Evolutionary conservation across 2,329 filamentous ascomycete genomes (phyloP).

Genomic region (Trichoderma cornu-damae): DNA sequence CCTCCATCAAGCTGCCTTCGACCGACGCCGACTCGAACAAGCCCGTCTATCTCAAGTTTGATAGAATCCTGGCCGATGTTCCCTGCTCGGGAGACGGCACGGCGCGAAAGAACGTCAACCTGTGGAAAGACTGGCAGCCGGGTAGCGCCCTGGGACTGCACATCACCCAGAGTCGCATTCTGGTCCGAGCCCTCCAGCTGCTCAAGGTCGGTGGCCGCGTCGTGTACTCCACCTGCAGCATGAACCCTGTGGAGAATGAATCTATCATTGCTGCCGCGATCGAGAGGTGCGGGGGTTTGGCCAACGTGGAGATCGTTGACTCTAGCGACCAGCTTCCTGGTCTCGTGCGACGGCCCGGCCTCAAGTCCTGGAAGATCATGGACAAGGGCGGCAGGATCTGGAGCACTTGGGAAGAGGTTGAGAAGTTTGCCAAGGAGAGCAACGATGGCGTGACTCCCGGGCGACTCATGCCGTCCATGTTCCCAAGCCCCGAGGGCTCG

Average conservation of each 20-base stretch:
- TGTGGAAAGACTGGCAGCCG: slow-evolving; percentile 95
- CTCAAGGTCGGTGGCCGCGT: slow-evolving; percentile 91
- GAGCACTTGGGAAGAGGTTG: slow-evolving; percentile 76
- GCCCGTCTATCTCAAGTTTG: slow-evolving; percentile 84
- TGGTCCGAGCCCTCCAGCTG: slow-evolving; percentile 90
- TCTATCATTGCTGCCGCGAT: slow-evolving; percentile 85
- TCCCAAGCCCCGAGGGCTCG: slow-evolving; percentile 55
- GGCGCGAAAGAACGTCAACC: slow-evolving; percentile 81
- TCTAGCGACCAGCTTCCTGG: slow-evolving; percentile 71
- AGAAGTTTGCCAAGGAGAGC: slow-evolving; percentile 59
- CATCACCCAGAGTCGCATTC: slow-evolving; percentile 78
- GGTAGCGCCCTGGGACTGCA: slow-evolving; percentile 84
- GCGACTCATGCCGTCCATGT: slow-evolving; percentile 76
- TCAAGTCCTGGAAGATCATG: slow-evolving; percentile 85
- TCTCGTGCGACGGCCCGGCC: slow-evolving; percentile 69
- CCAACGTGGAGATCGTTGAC: slow-evolving; percentile 79
- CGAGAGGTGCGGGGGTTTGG: slow-evolving; percentile 76
- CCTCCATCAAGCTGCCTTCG: slow-evolving; percentile 76
- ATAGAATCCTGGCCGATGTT: slow-evolving; percentile 92
- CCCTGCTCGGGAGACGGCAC: slow-evolving; percentile 97
- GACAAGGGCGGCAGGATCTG: slow-evolving; percentile 78
- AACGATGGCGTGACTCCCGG: slow-evolving; percentile 53
- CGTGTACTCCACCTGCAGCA: slow-evolving; percentile 96
- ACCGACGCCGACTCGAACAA: slow-evolving; percentile 48
- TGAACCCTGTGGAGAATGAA: slow-evolving; percentile 98